Evolutionary conservation across 805 yeast genomes (phyloP), one percentile per base, ranked within the genome.

Genomic region (Wickerhamomyces canadensis): DNA sequence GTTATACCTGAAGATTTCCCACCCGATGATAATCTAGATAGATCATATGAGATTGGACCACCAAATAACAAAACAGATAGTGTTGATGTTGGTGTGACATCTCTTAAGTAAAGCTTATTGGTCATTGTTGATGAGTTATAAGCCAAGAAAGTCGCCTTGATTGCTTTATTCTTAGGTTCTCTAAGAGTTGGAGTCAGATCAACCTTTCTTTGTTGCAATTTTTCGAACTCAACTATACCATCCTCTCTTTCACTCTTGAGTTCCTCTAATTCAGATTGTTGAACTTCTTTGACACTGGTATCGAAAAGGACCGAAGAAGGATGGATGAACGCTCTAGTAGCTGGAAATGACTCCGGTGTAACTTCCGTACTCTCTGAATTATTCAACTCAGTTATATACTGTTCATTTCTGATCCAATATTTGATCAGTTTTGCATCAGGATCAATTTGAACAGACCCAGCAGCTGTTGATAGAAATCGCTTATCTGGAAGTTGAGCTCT

Each of bases 371-470:
- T 32, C 0, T 43, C 37, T 8, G 40, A 45, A 1, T 19, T 40
- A 21, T 33, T 44, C 16, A 43, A 31, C 16, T 34, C 32, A 4
- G 43, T 47, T 44, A 47, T 52, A 41, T 68, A 78, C 35, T 67
- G 70, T 35, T 80, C 86, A 49, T 76, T 77, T 45, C 84, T 63
- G 31, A 83, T 70, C 84, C 88, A 88, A 35, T 78, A 76, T 53
- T 80, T 82, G 40, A 82, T 80, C 41, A 70, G 65, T 39, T 68
- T 72, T 3, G 89, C 84, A 52, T 89, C 96, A 0, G 88, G 84
- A 49, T 89, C 96, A n/a, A 77, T 69, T 37, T 84, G 89, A 31
- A 91, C 71, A 0, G 97, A 74, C 17, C 98, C 98, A 0, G 78
- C 70, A 24, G 80, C 64, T 2, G 86, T 76, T 26, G 78, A 72